Conservation (phyloP, 805 yeast species). For the Yarrowia sp. region DNA sequence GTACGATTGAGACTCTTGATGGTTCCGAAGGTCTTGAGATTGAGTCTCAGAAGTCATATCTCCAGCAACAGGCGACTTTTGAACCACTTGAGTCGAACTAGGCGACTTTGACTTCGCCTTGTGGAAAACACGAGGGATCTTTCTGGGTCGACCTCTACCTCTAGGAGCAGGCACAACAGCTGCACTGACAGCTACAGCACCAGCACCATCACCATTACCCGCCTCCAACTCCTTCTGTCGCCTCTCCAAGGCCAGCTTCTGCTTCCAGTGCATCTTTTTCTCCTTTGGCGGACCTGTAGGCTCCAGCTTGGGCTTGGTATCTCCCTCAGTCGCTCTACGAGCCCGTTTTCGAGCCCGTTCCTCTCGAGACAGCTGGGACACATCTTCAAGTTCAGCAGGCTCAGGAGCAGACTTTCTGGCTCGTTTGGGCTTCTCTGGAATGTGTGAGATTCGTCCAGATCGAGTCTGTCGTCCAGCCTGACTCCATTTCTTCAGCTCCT, state of each 20-base stretch:
- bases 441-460: not conserved
- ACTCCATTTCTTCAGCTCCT: constrained; percentile 9
- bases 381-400: not conserved
- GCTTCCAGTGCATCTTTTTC: not conserved
- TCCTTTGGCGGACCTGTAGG: not conserved
- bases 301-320: too few relatives aligned
- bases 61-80: too few relatives aligned
- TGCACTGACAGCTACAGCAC: too few relatives aligned
- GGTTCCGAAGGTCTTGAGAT: too few relatives aligned
- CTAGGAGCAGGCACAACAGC: not conserved
- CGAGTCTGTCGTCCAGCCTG: not conserved
- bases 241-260: not conserved
- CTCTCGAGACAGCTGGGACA: not conserved
- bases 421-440: not conserved
- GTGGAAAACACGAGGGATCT: too few relatives aligned
- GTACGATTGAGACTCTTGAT: too few relatives aligned
- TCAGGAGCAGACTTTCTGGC: not conserved
- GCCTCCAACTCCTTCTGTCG: not conserved
- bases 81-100: too few relatives aligned
- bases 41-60: too few relatives aligned
- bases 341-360: not conserved
- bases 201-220: too few relatives aligned
- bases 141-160: not conserved
- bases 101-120: too few relatives aligned
- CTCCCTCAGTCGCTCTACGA: not conserved